phyloP scores from a whole-genome alignment of 2,329 filamentous ascomycete genomes.

The Neurospora sp. region DNA sequence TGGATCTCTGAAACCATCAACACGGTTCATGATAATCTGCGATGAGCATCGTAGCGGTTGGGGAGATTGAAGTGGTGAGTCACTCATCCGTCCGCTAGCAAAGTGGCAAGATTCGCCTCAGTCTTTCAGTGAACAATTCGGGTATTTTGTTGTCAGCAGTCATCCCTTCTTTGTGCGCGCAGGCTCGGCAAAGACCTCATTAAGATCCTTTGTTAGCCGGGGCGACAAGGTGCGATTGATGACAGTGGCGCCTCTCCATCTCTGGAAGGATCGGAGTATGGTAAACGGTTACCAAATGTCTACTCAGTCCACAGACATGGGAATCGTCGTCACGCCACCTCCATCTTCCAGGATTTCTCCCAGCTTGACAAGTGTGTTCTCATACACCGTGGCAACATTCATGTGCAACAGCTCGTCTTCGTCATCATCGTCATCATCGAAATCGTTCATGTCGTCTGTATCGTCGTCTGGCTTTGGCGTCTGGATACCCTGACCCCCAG shows the following conservation, averaged over 20 bases:
- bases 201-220: background rate
- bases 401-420: slow-evolving; percentile 43
- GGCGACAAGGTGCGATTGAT: background rate
- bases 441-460: slow-evolving; percentile 9
- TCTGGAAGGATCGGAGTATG: background rate
- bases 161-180: background rate
- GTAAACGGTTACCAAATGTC: too few relatives aligned
- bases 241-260: background rate
- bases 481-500: background rate
- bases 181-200: background rate
- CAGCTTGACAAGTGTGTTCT: slow-evolving; percentile 65
- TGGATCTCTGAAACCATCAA: background rate
- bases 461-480: slow-evolving; percentile 14
- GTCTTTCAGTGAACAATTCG: background rate
- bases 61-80: background rate
- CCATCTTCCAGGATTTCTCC: slow-evolving; percentile 53
- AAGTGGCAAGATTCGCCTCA: background rate
- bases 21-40: background rate
- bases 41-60: background rate
- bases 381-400: slow-evolving; percentile 68
- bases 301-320: background rate
- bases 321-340: slow-evolving; percentile 2
- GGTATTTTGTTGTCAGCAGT: background rate
- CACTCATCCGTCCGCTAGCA: background rate
- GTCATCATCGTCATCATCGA: slow-evolving; percentile 26